Evolutionary conservation across 169 alveolate genomes (phyloP).

Genomic region (Toxoplasma gondii): DNA sequence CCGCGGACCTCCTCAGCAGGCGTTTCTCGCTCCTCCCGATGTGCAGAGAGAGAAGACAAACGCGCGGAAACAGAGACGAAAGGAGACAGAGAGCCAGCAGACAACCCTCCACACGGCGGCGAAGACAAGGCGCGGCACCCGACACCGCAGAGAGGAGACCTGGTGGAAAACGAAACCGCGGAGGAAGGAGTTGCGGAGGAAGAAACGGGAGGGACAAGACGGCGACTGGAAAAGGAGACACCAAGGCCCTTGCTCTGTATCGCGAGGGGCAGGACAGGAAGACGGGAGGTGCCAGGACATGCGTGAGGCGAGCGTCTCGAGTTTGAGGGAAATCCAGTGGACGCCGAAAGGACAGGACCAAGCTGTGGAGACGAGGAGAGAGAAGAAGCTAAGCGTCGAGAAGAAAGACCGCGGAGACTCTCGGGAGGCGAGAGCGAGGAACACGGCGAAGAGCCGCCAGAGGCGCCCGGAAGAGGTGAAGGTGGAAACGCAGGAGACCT

Average conservation of each 20-base stretch:
- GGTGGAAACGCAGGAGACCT: no score
- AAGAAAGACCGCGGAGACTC: not conserved
- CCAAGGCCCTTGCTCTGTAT: not conserved
- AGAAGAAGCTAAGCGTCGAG: not conserved
- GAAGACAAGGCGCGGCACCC: no score
- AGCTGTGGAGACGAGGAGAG: not conserved
- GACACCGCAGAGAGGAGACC: no score
- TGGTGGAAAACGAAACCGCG: no score
- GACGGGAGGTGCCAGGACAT: not conserved
- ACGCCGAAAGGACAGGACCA: not conserved
- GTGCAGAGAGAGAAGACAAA: not conserved
- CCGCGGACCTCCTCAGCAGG: no score
- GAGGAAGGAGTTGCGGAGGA: no score
- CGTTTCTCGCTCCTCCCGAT: not conserved
- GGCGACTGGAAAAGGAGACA: not conserved
- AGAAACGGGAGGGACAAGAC: not conserved
- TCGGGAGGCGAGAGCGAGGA: not conserved
- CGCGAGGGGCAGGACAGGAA: not conserved
- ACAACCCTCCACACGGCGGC: no score
- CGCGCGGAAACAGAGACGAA: not conserved
- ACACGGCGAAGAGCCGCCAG: no score
- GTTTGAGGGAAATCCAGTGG: no score
- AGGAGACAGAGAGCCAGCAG: not conserved
- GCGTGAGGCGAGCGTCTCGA: not conserved
- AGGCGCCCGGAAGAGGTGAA: no score